Conservation (phyloP, 176 grass and related monocot genomes). For the Pontederia crassipes region DNA sequence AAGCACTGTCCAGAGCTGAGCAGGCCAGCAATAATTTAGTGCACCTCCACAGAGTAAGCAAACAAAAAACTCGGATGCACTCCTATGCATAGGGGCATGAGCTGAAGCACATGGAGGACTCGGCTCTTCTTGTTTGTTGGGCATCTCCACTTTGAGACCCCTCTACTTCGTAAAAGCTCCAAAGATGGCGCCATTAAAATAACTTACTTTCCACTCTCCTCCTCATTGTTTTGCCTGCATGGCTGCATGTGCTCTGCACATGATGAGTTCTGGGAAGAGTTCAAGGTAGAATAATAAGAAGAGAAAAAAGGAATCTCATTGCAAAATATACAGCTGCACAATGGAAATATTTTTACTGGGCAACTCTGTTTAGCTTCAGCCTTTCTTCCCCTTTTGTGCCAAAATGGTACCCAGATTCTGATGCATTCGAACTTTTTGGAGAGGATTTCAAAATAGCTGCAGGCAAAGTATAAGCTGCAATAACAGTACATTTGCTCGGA, state of each 20-base stretch:
- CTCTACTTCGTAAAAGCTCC: neutral
- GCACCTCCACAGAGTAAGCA: neutral
- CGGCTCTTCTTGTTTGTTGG: neutral
- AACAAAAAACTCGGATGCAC: neutral
- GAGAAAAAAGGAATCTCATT: no score
- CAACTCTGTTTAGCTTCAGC: no score
- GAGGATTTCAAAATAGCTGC: no score
- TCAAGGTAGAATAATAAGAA: no score
- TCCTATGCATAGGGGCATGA: slow-evolving; percentile 5
- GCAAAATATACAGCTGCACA: no score
- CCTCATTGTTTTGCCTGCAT: neutral
- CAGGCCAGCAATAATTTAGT: neutral
- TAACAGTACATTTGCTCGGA: no score
- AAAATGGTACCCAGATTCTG: no score
- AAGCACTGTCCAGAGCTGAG: neutral
- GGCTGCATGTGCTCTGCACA: neutral
- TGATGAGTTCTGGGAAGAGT: neutral
- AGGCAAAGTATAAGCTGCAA: no score
- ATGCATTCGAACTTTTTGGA: no score
- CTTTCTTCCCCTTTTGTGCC: no score
- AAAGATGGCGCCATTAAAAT: slow-evolving; percentile 1
- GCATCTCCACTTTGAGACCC: neutral
- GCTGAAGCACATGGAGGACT: neutral
- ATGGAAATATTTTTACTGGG: no score
- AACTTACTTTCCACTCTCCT: neutral